Conservation (phyloP, 805 yeast species). For the Osmozyma mogii region DNA sequence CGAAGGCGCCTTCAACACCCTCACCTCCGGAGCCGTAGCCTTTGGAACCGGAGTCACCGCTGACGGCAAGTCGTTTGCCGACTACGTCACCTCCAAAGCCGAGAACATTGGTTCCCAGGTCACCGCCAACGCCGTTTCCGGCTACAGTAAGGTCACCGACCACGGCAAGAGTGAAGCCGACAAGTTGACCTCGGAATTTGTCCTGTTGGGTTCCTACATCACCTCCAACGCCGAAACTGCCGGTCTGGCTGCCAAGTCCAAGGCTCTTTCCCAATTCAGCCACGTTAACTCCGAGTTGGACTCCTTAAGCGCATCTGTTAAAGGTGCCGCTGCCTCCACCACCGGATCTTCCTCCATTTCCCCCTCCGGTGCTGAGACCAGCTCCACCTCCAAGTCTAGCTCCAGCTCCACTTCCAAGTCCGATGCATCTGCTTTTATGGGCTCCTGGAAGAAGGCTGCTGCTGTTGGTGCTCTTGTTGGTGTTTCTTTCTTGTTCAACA, state of each 20-base stretch:
- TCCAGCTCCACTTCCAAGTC: constrained; percentile 4
- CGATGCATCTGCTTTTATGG: background rate
- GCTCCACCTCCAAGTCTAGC: constrained; percentile 3
- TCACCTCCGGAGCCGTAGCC: background rate
- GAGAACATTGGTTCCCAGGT: background rate
- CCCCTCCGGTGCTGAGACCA: background rate
- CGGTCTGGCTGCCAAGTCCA: background rate
- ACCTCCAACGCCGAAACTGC: background rate
- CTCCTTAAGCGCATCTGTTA: too few species aligned
- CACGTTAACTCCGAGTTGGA: too few species aligned
- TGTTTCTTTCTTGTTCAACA: constrained; percentile 2
- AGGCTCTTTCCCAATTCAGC: too few species aligned
- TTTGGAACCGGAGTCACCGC: too few species aligned
- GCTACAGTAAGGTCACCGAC: too few species aligned
- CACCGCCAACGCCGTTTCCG: background rate
- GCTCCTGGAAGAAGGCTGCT: constrained; percentile 7
- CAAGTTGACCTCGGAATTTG: background rate
- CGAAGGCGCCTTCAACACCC: background rate
- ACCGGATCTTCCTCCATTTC: background rate
- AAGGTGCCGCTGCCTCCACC: background rate
- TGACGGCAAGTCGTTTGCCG: background rate
- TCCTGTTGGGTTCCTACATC: background rate
- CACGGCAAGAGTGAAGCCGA: background rate
- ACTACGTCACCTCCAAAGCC: background rate
- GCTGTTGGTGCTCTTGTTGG: constrained; percentile 5